Percentiles rank a stretch among this genome's conserved stretches.
Evolutionary conservation across 371 early-diverging fungal genomes (phyloP).

Genomic region (Thermomucor indicae-seudaticae): DNA sequence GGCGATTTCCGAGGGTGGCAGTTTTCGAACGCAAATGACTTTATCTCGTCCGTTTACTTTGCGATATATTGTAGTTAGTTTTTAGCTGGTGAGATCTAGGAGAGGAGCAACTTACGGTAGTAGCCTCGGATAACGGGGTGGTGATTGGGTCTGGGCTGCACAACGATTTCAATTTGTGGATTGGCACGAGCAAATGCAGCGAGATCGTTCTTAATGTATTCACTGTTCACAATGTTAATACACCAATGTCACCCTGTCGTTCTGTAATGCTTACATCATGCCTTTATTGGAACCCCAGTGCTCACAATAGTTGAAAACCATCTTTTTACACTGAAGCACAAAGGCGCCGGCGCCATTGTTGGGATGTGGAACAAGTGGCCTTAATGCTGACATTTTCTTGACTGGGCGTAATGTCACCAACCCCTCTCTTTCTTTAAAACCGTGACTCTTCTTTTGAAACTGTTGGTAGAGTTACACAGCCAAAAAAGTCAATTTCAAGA

Average conservation of each 20-base stretch:
- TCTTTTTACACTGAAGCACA: constrained; percentile 74
- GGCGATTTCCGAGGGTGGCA: constrained; percentile 56
- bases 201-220: constrained; percentile 68
- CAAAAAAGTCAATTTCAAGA: too few species aligned
- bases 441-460: too few species aligned
- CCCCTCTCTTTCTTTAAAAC: too few species aligned
- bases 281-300: constrained; percentile 79
- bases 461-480: too few species aligned
- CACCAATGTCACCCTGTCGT: too few species aligned
- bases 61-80: not conserved
- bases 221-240: constrained; percentile 41
- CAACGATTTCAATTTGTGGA: constrained; percentile 79
- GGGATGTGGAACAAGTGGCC: constrained; percentile 38
- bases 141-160: constrained; percentile 72
- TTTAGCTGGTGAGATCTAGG: not conserved
- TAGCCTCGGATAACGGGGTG: constrained; percentile 76
- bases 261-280: constrained; percentile 59
- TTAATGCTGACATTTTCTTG: constrained; percentile 17
- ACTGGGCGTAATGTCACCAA: too few species aligned
- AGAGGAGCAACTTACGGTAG: constrained; percentile 52
- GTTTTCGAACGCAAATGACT: constrained; percentile 68
- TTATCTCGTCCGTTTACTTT: constrained; percentile 73
- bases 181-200: constrained; percentile 65
- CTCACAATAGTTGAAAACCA: constrained; percentile 86
- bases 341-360: constrained; percentile 83